Evolutionary conservation across 495 filamentous ascomycete species (phyloP).

Genomic region (Daldinia caldariorum): DNA sequence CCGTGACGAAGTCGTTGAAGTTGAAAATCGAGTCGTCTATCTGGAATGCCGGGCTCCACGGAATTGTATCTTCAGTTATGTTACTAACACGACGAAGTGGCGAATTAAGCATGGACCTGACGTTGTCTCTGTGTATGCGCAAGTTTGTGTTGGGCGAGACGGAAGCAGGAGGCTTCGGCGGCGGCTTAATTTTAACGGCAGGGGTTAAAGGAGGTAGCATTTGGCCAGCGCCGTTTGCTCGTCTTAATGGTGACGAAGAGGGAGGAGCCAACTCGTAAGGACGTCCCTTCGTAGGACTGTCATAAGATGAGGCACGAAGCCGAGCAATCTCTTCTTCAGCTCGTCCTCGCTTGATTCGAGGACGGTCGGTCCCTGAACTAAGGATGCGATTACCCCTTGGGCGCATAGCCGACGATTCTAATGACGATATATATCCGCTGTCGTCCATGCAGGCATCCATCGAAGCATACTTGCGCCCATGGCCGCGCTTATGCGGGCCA

Average conservation of each 20-base stretch:
- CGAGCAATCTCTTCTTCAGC: constrained; percentile 95
- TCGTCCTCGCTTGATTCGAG: constrained; percentile 83
- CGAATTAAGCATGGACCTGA: constrained; percentile 88
- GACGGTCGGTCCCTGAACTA: constrained; percentile 79
- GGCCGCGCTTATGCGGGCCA: constrained; percentile 61
- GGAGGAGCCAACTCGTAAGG: constrained; percentile 55
- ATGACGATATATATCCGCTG: constrained; percentile 95
- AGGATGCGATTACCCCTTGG: constrained; percentile 68
- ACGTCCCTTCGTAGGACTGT: constrained; percentile 80
- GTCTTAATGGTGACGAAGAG: constrained; percentile 71
- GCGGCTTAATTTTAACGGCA: constrained; percentile 83
- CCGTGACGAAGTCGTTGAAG: constrained; percentile 61
- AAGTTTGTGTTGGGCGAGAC: constrained; percentile 95
- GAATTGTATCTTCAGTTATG: constrained; percentile 60
- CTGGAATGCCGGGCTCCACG: constrained; percentile 83
- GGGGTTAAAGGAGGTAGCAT: constrained; percentile 87
- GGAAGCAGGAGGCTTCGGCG: constrained; percentile 82
- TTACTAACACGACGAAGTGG: constrained; percentile 78
- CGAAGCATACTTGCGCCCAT: constrained; percentile 76
- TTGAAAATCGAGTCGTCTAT: constrained; percentile 57
- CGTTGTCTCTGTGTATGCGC: constrained; percentile 86
- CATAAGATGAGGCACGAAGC: constrained; percentile 89
- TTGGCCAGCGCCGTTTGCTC: constrained; percentile 60
- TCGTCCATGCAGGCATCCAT: constrained; percentile 92
- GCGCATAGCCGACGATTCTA: constrained; percentile 92